phyloP scores from a whole-genome alignment of 2,329 filamentous ascomycete species.

The Exophiala alcalophila region DNA sequence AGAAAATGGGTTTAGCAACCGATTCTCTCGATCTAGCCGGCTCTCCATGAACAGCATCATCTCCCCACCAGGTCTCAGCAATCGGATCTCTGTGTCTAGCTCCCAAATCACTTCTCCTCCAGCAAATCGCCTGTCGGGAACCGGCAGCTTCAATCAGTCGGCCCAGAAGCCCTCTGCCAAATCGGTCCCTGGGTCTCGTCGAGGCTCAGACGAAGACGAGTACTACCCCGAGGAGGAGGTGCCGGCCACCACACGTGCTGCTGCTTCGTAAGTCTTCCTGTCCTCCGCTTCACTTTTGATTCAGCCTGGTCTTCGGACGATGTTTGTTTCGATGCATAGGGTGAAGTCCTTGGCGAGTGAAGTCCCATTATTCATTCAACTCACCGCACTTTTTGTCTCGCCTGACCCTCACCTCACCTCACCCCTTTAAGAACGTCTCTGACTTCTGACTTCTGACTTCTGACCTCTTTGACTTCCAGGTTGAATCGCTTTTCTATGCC shows the following conservation, averaged over 20 bases:
- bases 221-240: slow-evolving; percentile 61
- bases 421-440: slow-evolving; percentile 1
- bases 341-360: slow-evolving; percentile 2
- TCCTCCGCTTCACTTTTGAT: slow-evolving; percentile 2
- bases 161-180: slow-evolving; percentile 73
- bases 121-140: slow-evolving; percentile 57
- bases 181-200: slow-evolving; percentile 79
- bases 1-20: slow-evolving; percentile 73
- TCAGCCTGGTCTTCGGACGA: slow-evolving; percentile 3
- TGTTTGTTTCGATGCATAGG: background rate
- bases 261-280: slow-evolving; percentile 68
- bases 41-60: slow-evolving; percentile 87
- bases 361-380: slow-evolving; percentile 14
- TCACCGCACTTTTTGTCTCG: slow-evolving; percentile 6
- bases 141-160: slow-evolving; percentile 27
- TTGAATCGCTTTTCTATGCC: slow-evolving; percentile 93
- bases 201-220: slow-evolving; percentile 88
- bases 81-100: slow-evolving; percentile 70
- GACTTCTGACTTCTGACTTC: slow-evolving; percentile 11
- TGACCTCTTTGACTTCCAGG: slow-evolving; percentile 45
- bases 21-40: slow-evolving; percentile 79
- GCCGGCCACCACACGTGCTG: slow-evolving; percentile 63
- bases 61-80: slow-evolving; percentile 72
- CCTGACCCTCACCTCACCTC: background rate
- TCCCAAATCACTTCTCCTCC: slow-evolving; percentile 79